Conservation (phyloP, 164 flowering plant genomes). For the Annona cherimola region DNA sequence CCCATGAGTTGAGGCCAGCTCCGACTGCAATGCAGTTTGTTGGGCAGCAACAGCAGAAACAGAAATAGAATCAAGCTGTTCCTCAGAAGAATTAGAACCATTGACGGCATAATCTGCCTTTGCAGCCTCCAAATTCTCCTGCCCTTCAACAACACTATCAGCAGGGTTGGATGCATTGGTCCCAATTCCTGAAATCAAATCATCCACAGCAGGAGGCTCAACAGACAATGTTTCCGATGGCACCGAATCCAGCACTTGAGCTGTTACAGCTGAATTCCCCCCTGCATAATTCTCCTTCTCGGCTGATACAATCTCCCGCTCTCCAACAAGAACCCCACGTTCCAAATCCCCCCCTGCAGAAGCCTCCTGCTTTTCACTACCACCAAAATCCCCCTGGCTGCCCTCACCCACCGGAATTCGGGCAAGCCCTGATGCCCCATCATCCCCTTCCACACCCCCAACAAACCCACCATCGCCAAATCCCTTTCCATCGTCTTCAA, state of each 20-base stretch:
- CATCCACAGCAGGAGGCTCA: conserved; percentile 1
- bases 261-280: conserved; percentile 4
- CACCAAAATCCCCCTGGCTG: background rate
- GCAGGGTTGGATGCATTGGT: background rate
- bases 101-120: background rate
- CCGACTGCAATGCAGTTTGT: background rate
- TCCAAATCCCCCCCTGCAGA: background rate
- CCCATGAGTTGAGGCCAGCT: background rate
- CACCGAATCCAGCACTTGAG: background rate
- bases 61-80: background rate
- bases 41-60: background rate
- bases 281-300: conserved; percentile 4
- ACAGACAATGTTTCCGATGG: background rate
- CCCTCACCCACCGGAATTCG: conserved; percentile 2
- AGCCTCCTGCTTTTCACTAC: background rate
- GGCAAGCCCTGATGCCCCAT: conserved; percentile 10
- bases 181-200: background rate
- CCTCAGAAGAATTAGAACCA: background rate
- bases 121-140: background rate
- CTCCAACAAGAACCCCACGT: conserved; percentile 2
- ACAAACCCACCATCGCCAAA: conserved; percentile 13
- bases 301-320: conserved; percentile 8
- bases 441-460: conserved; percentile 23
- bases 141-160: background rate
- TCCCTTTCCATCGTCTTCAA: conserved; percentile 6